Evolutionary conservation across 306 rosid species (phyloP), one percentile per base, ranked within the genome.

Genomic region (Albizia julibrissin): DNA sequence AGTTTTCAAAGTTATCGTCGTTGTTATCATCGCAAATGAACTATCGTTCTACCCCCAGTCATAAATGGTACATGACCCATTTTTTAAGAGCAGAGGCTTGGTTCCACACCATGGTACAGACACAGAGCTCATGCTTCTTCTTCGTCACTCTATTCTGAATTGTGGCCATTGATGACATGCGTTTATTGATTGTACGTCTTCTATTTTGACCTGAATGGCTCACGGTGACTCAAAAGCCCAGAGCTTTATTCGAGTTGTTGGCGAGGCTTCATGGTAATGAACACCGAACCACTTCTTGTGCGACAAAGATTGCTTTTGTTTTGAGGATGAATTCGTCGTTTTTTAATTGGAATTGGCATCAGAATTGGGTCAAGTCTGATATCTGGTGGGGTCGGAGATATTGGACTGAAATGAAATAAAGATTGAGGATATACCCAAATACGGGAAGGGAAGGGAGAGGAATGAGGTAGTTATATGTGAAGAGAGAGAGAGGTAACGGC

Each of bases 1-100:
- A 91, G 11, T 85, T 84, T 1, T 91, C 92, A 64, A 93, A 82
- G 50, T 75, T 93, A 76, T 95, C 98, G 79, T 95, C 94, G 47
- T 97, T 95, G 46, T 95, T 93, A 80, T 95, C n/a, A 75, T 95
- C 98, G 58, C 93, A 95, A 82, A 95, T 90, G 82, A 95, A 93
- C 98, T 98, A 95, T 11, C 92, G 86, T 77, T 91, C 97, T 0
- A 95, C 97, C 7, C 99, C 99, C 16, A 93, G 94, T 97, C 97
- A 93, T 2, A 94, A 84, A 62, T 95, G 99, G 88, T 95, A 95
- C 91, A 87, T 86, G 59, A 95, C 72, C 99, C 99, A 96, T 81
- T 96, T 98, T 54, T 89, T 85, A 2, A 93, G 81, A 0, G 97
- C 91, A 22, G 90, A 81, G 3, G 91, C 99, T 81, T 96, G 99